Conservation (phyloP, 805 yeast species). For the Cyberlindnera euphorbiae region DNA sequence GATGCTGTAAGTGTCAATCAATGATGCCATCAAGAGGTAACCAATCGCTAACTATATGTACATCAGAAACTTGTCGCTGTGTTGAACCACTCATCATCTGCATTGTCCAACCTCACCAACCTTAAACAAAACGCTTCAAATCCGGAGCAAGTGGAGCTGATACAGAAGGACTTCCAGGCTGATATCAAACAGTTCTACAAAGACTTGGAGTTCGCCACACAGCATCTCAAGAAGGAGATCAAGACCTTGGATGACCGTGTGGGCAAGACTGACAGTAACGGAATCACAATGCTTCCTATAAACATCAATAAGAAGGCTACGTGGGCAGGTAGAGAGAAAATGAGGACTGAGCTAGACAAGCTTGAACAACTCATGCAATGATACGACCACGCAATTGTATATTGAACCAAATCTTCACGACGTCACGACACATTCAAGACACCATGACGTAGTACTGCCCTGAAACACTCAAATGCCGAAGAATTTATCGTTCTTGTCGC, state of each 20-base stretch:
- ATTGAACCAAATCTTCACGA: too few relatives aligned
- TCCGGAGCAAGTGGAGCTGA: conserved; percentile 19
- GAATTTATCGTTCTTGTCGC: conserved; percentile 9
- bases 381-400: too few relatives aligned
- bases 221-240: conserved; percentile 60
- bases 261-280: conserved; percentile 41
- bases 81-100: conserved; percentile 43
- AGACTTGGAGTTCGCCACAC: conserved; percentile 54
- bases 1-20: conserved; percentile 37
- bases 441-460: too few relatives aligned
- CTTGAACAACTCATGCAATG: conserved; percentile 27
- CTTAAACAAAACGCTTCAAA: conserved; percentile 28
- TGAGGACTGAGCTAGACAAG: conserved; percentile 40
- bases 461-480: background rate
- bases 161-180: conserved; percentile 36
- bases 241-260: conserved; percentile 56
- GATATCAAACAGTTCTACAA: conserved; percentile 47
- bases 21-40: too few relatives aligned
- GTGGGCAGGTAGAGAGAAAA: conserved; percentile 55
- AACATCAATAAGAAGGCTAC: conserved; percentile 68
- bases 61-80: conserved; percentile 47
- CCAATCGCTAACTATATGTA: too few relatives aligned
- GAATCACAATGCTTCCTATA: conserved; percentile 60
- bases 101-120: conserved; percentile 37
- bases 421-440: too few relatives aligned